Base-by-base conservation (phyloP, 2,329 filamentous ascomycete species). In the Drechslerella coelobrocha region DNA sequence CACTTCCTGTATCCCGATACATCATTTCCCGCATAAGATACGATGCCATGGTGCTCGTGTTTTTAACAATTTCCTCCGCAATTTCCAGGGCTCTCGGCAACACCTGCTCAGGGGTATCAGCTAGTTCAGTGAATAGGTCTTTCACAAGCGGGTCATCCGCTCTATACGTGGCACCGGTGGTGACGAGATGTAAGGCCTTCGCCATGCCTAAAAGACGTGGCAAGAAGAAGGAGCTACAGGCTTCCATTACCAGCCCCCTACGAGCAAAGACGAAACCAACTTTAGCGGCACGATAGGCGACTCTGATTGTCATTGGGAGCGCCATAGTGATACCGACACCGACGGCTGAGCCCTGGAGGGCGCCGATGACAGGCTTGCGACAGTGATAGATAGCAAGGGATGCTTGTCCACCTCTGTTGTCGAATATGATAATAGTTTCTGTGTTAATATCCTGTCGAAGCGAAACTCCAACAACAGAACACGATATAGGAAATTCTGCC, bases 211-310 rank as follows among this genome's bases (percentile, higher is more conserved):
- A 83, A 24, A 91, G 81, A 0, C 87, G 83, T 1, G 89, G 89
- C 34, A 92, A 81, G 80, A 90, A 92, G 78, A 84, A 92, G 7
- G 85, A 87, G 54, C 83, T 86, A 76, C 85, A 88, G 0, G 87
- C 88, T 78, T 92, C 89, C 84, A 89, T 88, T 68, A 86, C 82
- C 75, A 92, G 82, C 0, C 89, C 89, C 45, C 89, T 83, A 24
- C 88, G 84, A 23, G 84, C 82, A 78, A 92, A 92, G 17, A 91
- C 88, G 76, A 91, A 90, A 56, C 89, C 89, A 72, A 91, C 84
- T 76, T 88, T 89, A 1, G 88, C 86, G 9, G 80, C 78, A 41
- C 79, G 77, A 73, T 84, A 85, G 41, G 81, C 85, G 72, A 88
- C 75, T 54, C 74, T 80, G 56, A 85, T 81, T 52, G 81, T 81